These are phyloP conservation scores for Aspergillus japonicus DNA, from an alignment of 2,329 filamentous ascomycete genomes.

Conservation along the genomic window DNA sequence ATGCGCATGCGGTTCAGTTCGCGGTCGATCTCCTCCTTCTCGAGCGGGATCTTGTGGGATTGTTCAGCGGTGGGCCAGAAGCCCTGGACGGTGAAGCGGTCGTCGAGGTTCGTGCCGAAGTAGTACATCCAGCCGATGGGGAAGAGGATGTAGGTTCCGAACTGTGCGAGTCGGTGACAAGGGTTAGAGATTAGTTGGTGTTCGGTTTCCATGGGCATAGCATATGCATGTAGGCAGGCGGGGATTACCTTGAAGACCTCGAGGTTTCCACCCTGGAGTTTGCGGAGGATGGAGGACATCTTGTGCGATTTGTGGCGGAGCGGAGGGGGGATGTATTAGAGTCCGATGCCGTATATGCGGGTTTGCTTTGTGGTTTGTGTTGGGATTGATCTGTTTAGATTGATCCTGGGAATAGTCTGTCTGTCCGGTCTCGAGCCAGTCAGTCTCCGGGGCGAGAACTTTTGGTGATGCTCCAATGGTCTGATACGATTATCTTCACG, in stretches of 20 bases:
- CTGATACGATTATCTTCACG: slow-evolving; percentile 18
- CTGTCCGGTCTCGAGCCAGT: neutral
- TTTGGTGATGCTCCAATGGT: neutral
- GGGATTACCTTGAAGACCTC: slow-evolving; percentile 84
- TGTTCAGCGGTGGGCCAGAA: slow-evolving; percentile 81
- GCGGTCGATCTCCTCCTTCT: slow-evolving; percentile 63
- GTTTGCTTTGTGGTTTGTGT: neutral
- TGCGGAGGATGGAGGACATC: slow-evolving; percentile 45
- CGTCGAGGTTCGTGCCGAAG: slow-evolving; percentile 96
- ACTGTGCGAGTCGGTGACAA: slow-evolving; percentile 54
- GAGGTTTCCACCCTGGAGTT: slow-evolving; percentile 80
- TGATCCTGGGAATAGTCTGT: too few species aligned
- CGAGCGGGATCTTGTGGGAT: slow-evolving; percentile 54
- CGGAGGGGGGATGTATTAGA: neutral
- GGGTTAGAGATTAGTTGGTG: neutral
- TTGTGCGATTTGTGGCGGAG: slow-evolving; percentile 11
- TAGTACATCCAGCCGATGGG: slow-evolving; percentile 99
- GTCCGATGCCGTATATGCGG: neutral
- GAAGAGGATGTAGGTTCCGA: slow-evolving; percentile 98
- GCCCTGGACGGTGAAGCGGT: slow-evolving; percentile 79
- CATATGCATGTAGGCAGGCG: neutral
- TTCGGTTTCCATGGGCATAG: neutral
- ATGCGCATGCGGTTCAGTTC: slow-evolving; percentile 69
- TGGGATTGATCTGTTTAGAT: neutral
- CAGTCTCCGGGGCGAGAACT: slow-evolving; percentile 5